Percentiles rank a stretch among this genome's conserved stretches.
Conservation (phyloP, 2,329 filamentous ascomycete genomes). For the Clonostachys rosea region DNA sequence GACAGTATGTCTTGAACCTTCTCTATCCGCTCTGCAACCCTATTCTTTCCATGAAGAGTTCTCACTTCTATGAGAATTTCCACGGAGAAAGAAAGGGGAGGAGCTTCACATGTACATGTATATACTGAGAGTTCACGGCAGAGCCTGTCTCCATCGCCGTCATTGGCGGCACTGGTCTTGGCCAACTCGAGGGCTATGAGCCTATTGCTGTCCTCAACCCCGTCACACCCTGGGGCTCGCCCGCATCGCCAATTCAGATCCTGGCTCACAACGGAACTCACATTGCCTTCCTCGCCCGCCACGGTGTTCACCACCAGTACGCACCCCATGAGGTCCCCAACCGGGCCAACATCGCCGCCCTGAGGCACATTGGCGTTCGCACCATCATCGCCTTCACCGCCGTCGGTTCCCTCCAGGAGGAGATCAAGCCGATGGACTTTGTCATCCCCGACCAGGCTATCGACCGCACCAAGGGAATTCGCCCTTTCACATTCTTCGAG, state of each 20-base stretch:
- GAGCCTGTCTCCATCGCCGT: slow-evolving; percentile 78
- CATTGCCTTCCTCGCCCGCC: slow-evolving; percentile 90
- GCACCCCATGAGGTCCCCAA: slow-evolving; percentile 93
- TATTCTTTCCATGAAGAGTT: not conserved
- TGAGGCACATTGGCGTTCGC: slow-evolving; percentile 83
- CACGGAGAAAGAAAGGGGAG: not conserved
- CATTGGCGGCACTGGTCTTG: slow-evolving; percentile 89
- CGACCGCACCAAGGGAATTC: slow-evolving; percentile 91
- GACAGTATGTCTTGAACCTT: slow-evolving; percentile 38
- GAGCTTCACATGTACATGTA: not conserved
- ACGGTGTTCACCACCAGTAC: slow-evolving; percentile 82
- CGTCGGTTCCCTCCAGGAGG: slow-evolving; percentile 86
- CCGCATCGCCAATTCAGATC: slow-evolving; percentile 74
- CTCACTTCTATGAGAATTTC: not conserved
- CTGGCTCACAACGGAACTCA: slow-evolving; percentile 79
- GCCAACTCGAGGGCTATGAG: slow-evolving; percentile 80
- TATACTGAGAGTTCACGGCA: slow-evolving; percentile 16
- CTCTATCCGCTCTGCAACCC: no score
- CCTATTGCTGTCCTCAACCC: slow-evolving; percentile 76
- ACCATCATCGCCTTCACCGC: slow-evolving; percentile 92
- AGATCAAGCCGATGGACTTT: slow-evolving; percentile 94
- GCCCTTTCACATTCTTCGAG: slow-evolving; percentile 95
- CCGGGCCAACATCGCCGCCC: slow-evolving; percentile 96
- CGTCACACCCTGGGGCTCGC: slow-evolving; percentile 82
- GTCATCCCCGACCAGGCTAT: slow-evolving; percentile 95